Evolutionary conservation across 306 rosid species (phyloP), one percentile per base, ranked within the genome.

Genomic region (Prunus salicina): DNA sequence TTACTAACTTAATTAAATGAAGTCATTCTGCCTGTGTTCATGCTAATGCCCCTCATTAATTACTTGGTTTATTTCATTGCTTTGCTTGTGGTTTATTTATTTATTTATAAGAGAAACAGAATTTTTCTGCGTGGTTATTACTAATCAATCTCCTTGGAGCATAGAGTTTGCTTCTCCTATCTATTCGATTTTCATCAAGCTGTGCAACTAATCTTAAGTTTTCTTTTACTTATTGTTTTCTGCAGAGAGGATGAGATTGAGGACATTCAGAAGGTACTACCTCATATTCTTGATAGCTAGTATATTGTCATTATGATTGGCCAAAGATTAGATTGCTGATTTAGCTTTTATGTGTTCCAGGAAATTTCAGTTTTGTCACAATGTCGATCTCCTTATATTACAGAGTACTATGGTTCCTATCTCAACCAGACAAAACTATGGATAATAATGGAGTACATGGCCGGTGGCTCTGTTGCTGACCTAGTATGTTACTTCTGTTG

Each of bases 371-470:
- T 96, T 82, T 80, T 96, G 84, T 91, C 97, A 79, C 98, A 93
- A 89, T 96, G 99, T 69, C 98, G 99, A 81, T 96, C 88, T 80
- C 91, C 89, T 62, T 93, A 93, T 82, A 96, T 96, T 75, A 96
- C 99, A 15, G 99, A 93, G 82, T 96, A 96, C 67, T 93, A 96
- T 76, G 99, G 97, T 84, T 91, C 99, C 80, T 91, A 80, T 89
- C 91, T 93, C 84, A 84, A 96, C 79, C 96, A 96, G 86, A 96
- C 99, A 25, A 96, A 91, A 84, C 88, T 96, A 74, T 93, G 99
- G 99, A 96, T 96, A 80, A 92, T 96, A 84, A 96, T 96, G 99
- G 99, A 96, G 76, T 96, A 92, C 88, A 96, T 96, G 99, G 99
- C 98, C 57, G 98, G 99, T 22, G 98, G 99, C 75, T 96, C 99